phyloP scores from a whole-genome alignment of 148 eudicot species.

The Euryodendron excelsum region DNA sequence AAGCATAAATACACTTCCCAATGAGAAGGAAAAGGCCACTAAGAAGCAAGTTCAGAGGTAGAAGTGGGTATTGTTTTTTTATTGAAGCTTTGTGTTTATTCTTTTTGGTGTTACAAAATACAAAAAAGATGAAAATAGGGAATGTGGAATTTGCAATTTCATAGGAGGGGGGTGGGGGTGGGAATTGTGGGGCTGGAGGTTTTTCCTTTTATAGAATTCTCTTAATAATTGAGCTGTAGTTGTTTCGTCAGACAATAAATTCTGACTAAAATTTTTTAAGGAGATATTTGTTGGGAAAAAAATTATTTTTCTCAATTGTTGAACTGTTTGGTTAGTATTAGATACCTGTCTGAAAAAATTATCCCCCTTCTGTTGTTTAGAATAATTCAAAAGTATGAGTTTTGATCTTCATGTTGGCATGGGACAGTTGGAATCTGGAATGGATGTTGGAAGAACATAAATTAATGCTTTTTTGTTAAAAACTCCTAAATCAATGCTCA shows the following conservation, averaged over 20 bases:
- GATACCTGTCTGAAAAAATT: too few species aligned
- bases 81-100: background rate
- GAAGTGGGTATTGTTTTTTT: background rate
- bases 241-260: background rate
- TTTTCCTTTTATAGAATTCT: background rate
- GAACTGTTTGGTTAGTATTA: too few species aligned
- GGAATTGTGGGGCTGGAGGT: background rate
- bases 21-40: background rate
- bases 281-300: too few species aligned
- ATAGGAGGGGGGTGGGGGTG: background rate
- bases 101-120: background rate
- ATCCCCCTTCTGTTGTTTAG: too few species aligned
- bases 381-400: too few species aligned
- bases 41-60: background rate
- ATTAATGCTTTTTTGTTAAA: too few species aligned
- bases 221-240: background rate
- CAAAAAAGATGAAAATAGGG: background rate
- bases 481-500: constrained; percentile 3
- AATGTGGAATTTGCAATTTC: background rate
- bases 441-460: background rate
- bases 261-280: too few species aligned
- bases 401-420: too few species aligned
- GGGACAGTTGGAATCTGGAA: background rate
- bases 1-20: background rate
- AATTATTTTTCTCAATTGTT: too few species aligned